Base-by-base conservation (phyloP, 495 filamentous ascomycete genomes). In the Astrothelium subdiscretum region DNA sequence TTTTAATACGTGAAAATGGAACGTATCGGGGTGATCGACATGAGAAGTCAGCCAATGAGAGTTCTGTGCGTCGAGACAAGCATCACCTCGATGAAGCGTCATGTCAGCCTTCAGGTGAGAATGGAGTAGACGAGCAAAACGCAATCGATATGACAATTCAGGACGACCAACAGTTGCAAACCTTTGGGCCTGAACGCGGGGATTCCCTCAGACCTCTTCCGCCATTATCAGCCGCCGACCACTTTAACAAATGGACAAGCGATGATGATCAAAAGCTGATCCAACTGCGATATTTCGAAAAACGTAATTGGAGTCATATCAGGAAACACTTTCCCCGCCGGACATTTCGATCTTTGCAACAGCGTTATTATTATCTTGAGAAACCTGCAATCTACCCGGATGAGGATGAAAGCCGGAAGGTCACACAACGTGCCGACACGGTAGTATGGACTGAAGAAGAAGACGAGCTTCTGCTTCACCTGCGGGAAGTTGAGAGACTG, bases 401-500 rank as follows among this genome's bases (percentile, higher is more conserved):
- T 15, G 48, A 54, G 24, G 24, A 54, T 20, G 24, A 24, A 29
- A 27, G 3, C 24, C 29, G n/a, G 24, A 54, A 54, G 48, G 5
- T 54, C 22, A 54, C 22, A 54, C 3, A 54, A 48, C 5, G 43
- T 12, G 12, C 10, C 12, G 43, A 5, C 12, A 22, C n/a, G n/a
- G 20, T 5, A 15, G n/a, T 5, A 18, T 48, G 43, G 43, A 20
- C 10, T 32, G 12, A 20, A 18, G 62, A 64, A 27, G 65, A 64
- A 31, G 65, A 67, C 26, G 27, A 31, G n/a, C 13, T 48, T 22
- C 11, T 67, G n/a, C 31, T 67, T 59, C 48, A 57, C 27, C 58
- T 66, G 20, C 61, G 67, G 22, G 67, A 69, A 29, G 59, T 58
- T n/a, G 62, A 66, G 29, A 58, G 62, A 42, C 61, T 69, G 24